Conservation (phyloP, 2,329 filamentous ascomycete species). For the Chrysoporthe deuterocubensis region DNA sequence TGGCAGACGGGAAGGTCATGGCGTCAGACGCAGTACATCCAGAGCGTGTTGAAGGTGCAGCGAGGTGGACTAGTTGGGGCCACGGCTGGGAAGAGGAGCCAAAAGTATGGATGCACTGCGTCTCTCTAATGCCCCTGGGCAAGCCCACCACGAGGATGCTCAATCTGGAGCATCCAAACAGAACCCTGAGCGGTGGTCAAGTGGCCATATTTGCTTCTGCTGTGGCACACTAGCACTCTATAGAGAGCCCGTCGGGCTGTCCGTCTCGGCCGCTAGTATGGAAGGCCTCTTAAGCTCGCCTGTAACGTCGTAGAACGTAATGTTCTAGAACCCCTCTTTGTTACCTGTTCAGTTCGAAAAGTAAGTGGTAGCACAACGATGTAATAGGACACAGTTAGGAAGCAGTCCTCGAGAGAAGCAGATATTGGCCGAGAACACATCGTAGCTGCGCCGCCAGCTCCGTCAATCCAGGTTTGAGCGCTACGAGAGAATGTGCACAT, state of each 20-base stretch:
- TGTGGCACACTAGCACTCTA: background rate
- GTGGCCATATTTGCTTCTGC: conserved; percentile 4
- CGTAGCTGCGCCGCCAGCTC: background rate
- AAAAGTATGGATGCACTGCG: background rate
- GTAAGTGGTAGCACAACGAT: background rate
- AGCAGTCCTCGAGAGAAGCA: background rate
- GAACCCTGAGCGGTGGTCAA: background rate
- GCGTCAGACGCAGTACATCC: background rate
- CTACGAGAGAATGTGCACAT: too few species aligned
- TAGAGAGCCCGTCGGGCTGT: background rate
- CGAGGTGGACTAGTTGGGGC: background rate
- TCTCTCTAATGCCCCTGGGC: background rate
- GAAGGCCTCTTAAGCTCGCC: background rate
- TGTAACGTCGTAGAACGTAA: background rate
- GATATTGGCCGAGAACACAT: background rate
- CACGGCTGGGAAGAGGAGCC: background rate
- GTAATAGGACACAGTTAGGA: background rate
- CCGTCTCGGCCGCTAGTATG: too few species aligned
- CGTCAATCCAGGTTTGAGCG: too few species aligned
- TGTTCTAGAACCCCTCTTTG: background rate
- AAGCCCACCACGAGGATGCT: background rate
- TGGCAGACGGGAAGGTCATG: background rate
- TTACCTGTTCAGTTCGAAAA: background rate
- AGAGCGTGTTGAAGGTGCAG: background rate
- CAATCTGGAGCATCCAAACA: background rate